Percentiles rank a stretch among this genome's conserved stretches.
Conservation (phyloP, 192 early-diverging fungal species). For the Funneliformis geosporum region DNA sequence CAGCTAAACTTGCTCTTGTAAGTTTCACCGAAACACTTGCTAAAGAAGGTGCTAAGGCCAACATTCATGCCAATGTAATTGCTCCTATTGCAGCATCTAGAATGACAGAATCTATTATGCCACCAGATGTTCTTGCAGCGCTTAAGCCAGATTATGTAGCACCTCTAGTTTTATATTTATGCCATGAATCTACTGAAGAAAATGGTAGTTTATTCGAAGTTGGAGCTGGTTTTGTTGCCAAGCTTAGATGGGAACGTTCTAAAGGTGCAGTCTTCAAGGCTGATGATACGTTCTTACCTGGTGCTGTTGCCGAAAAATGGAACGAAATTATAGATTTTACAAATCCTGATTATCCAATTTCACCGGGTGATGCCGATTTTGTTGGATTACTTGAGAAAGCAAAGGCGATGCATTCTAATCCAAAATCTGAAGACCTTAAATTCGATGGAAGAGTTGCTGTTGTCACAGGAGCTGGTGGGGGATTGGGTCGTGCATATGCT, state of each 20-base stretch:
- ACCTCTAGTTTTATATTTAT: conserved; percentile 91
- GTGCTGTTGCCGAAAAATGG: conserved; percentile 76
- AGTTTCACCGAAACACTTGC: conserved; percentile 92
- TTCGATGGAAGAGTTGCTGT: conserved; percentile 85
- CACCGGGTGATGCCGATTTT: conserved; percentile 84
- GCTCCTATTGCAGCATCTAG: conserved; percentile 96
- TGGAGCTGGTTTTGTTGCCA: conserved; percentile 91
- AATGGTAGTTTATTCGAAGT: conserved; percentile 93
- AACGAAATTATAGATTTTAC: conserved; percentile 73
- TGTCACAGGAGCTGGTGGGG: conserved; percentile 95
- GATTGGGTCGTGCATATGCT: conserved; percentile 88
- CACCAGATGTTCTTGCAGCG: conserved; percentile 90
- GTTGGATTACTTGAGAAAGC: conserved; percentile 75
- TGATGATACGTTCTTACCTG: conserved; percentile 83
- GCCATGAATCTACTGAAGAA: conserved; percentile 82
- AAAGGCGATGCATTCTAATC: conserved; percentile 65
- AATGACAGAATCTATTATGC: conserved; percentile 97
- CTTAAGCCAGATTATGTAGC: conserved; percentile 98
- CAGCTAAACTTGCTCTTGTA: conserved; percentile 93
- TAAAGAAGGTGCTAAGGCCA: conserved; percentile 91
- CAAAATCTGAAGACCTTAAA: conserved; percentile 58
- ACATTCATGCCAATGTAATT: conserved; percentile 91
- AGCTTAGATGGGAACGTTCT: conserved; percentile 90
- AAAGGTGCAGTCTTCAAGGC: conserved; percentile 89
- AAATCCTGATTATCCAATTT: conserved; percentile 65